Base-by-base conservation (phyloP, 169 alveolate genomes). In the Cystoisospora suis region DNA sequence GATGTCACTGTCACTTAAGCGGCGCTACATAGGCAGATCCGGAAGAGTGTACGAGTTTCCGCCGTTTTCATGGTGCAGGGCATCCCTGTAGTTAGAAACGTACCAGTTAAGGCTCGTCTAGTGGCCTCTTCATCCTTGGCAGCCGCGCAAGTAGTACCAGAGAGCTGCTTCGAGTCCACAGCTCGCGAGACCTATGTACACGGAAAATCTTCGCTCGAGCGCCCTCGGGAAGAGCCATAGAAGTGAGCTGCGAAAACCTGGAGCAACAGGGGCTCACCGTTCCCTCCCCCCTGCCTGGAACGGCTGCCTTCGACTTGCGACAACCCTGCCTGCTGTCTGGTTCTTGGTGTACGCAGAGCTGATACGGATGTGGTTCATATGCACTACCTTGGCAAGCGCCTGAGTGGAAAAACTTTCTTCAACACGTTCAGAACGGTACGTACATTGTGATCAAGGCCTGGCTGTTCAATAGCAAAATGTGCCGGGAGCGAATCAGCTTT, bases 351-450 rank as follows among this genome's bases (percentile, higher is more conserved):
- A 29, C 20, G 1, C 32, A 72, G 83, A 27, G 5, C 34, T 12
- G 83, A 32, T 6, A 29, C 36, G 56, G 83, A 72, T 17, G 4
- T 72, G n/a, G 45, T 72, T 27, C 83, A 72, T 53, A 72, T 72
- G 83, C 83, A 72, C 32, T 72, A 72, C 83, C 23, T 72, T 15
- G 83, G 56, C n/a, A 72, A 72, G 53, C 47, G 56, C 38, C 83
- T 72, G 53, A 40, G 42, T 20, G 83, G 83, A 46, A 38, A 72
- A 38, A 72, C 83, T 29, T 72, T 72, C 27, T 27, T 40, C 36
- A 72, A 72, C 56, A 72, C 83, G 15, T 72, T 72, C 83, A 1
- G 83, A 3, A 23, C 38, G 45, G 83, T 27, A 15, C 34, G 45
- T 9, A 36, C 72, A 27, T 65, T 6, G 27, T 0, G 58, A 72